Evolutionary conservation across 768 basidiomycete genomes (phyloP), one percentile per base, ranked within the genome.

Genomic region (Rhodotorula taiwanensis): DNA sequence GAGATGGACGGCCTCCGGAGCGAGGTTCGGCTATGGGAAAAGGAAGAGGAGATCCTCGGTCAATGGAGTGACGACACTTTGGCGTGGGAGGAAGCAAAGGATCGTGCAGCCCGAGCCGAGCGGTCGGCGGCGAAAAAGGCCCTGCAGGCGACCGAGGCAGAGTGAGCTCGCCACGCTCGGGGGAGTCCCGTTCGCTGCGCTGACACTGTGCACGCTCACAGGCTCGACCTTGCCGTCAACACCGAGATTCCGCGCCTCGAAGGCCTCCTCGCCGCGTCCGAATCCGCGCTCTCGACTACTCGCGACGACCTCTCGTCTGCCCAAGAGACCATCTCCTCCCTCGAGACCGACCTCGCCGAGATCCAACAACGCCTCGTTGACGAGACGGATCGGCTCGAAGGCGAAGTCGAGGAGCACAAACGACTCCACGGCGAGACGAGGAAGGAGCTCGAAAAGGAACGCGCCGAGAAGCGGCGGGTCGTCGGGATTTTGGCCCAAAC

Each of bases 1-100:
- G 66, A 68, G 28, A 18, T 27, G 4, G 43, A 15, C 4, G 66
- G 62, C 30, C 16, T 68, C 49, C 34, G 54, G 54, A 42, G 62
- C 64, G 84, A 84, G 68, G 79, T 88, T 0, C 83, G 85, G 39
- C 82, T 85, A 21, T 73, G 86, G 10, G 83, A 87, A 75, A 76
- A 74, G 5, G 43, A 36, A 44, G 23, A 23, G 33, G 39, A 30
- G 11, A 5, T 21, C 14, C 31, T 23, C 33, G 45, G 23, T 5
- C 33, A 39, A 21, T 39, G 45, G 60, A 53, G 43, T 11, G 39
- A 18, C 2, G 54, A 30, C 31, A 5, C 31, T 31, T 30, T 15
- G 14, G 30, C 20, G 33, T 47, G 47, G 36, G 33, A 50, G 34
- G 15, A 23, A 20, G 41, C 44, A 25, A 20, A 53, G 54, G 49